Percentiles rank a stretch among this genome's conserved stretches.
Conservation (phyloP, 2,329 filamentous ascomycete species). For the Thermomyces lanuginosus region DNA sequence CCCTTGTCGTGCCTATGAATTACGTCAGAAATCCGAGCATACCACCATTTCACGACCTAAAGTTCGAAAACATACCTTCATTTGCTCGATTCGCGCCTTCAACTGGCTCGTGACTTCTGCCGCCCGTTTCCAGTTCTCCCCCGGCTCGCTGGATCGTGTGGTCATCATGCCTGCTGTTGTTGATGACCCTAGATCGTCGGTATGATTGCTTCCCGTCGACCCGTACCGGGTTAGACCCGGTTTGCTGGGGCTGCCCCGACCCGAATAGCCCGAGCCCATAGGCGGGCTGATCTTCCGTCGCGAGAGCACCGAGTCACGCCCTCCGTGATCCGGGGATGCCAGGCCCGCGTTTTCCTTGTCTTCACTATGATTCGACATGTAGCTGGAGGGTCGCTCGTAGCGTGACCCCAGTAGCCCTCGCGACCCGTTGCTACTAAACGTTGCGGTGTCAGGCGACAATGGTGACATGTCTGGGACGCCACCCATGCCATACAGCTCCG, state of each 20-base stretch:
- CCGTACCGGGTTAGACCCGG: conserved; percentile 15
- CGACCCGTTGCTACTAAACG: conserved; percentile 14
- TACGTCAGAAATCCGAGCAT: conserved; percentile 4
- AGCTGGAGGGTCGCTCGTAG: conserved; percentile 29
- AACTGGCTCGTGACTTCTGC: conserved; percentile 95
- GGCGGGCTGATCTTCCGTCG: conserved; percentile 31
- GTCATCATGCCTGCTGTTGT: too few species aligned
- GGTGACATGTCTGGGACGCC: conserved; percentile 34
- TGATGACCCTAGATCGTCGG: conserved; percentile 13
- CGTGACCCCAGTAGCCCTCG: conserved; percentile 21
- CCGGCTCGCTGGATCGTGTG: conserved; percentile 35
- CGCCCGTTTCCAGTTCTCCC: conserved; percentile 91
- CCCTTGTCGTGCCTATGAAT: conserved; percentile 10
- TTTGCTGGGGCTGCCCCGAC: conserved; percentile 23
- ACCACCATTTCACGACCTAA: neutral
- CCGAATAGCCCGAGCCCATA: conserved; percentile 20
- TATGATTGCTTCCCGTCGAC: conserved; percentile 19
- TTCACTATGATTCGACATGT: conserved; percentile 42
- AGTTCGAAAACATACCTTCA: conserved; percentile 47
- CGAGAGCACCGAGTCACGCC: conserved; percentile 17
- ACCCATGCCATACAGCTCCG: conserved; percentile 37
- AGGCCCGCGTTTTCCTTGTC: conserved; percentile 54
- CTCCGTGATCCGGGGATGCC: conserved; percentile 19
- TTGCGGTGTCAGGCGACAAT: conserved; percentile 23
- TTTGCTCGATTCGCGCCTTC: conserved; percentile 94